Evolutionary conservation across 2,329 filamentous ascomycete genomes (phyloP).

Genomic region (Fusarium phyllophilum): DNA sequence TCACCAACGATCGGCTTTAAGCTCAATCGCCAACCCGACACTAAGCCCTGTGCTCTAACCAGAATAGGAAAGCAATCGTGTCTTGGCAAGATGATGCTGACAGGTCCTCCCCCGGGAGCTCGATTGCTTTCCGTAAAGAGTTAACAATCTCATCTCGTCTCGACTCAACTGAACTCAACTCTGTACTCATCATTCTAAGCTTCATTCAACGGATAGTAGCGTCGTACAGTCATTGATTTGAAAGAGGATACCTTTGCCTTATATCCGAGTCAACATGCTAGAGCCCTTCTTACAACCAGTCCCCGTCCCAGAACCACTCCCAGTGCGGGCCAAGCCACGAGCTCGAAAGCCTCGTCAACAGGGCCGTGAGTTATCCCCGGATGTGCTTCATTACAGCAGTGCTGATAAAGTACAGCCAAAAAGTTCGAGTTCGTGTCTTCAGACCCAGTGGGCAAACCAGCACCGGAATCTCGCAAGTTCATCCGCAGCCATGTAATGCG

Average conservation of each 20-base stretch:
- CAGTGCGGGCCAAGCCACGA: constrained; percentile 1
- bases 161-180: neutral
- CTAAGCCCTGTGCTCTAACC: constrained; percentile 10
- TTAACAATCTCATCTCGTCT: constrained; percentile 14
- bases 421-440: constrained; percentile 45
- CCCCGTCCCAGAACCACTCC: neutral
- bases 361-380: constrained; percentile 5
- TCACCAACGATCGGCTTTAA: neutral
- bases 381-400: neutral
- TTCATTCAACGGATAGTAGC: accelerated
- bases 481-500: constrained; percentile 45
- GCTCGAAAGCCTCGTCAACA: constrained; percentile 1
- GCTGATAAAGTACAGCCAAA: constrained; percentile 15
- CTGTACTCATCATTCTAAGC: neutral
- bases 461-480: constrained; percentile 40
- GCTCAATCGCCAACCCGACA: neutral
- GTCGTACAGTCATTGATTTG: accelerated
- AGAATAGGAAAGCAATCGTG: constrained; percentile 43
- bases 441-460: constrained; percentile 38
- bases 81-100: constrained; percentile 18
- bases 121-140: constrained; percentile 26
- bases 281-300: constrained; percentile 13
- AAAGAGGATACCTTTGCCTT: neutral
- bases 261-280: constrained; percentile 18
- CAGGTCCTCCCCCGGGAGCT: neutral